Evolutionary conservation across 306 rosid genomes (phyloP), one percentile per base, ranked within the genome.

Genomic region (Lathyrus sativus): DNA sequence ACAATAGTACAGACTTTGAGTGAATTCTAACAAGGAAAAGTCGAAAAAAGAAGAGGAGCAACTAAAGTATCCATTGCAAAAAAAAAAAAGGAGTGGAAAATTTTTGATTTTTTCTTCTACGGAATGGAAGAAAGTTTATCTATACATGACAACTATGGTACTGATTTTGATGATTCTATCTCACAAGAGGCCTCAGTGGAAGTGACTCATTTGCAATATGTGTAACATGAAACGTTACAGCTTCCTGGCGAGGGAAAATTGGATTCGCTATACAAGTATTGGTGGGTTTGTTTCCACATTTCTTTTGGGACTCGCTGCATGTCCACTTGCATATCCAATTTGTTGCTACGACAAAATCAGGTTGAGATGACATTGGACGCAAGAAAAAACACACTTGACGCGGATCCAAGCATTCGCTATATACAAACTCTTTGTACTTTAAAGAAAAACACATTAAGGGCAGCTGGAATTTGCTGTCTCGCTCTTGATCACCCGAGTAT

Each of bases 401-500:
- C 1, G 3, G 19, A 55, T 26, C 31, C 31, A 19, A 51, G 11
- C 31, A 51, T 12, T 0, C 14, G 4, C 8, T 77, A 86, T 86
- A 74, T 86, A 89, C 91, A 83, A 62, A 82, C 62, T 46, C 63
- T 63, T 76, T 73, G 65, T 74, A 56, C 39, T 56, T 13, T 1
- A 6, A 56, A 13, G 18, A 56, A 56, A 28, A 56, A 3, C 77
- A 66, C 39, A 65, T 72, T 72, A 80, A 13, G 82, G 76, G 83
- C 97, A 90, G 66, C 67, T 84, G 5, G 79, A 54, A 76, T 74
- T 58, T 70, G 87, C 14, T 26, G 78, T 60, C 80, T 88, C 95
- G 1, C 49, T 80, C 81, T 78, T 90, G 92, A 95, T 95, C 74
- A 95, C 99, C 31, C 96, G 85, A 68, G 96, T 88, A 50, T 95